Evolutionary conservation across 192 early-diverging fungal genomes (phyloP).

Genomic region (Kickxella alabastrina): DNA sequence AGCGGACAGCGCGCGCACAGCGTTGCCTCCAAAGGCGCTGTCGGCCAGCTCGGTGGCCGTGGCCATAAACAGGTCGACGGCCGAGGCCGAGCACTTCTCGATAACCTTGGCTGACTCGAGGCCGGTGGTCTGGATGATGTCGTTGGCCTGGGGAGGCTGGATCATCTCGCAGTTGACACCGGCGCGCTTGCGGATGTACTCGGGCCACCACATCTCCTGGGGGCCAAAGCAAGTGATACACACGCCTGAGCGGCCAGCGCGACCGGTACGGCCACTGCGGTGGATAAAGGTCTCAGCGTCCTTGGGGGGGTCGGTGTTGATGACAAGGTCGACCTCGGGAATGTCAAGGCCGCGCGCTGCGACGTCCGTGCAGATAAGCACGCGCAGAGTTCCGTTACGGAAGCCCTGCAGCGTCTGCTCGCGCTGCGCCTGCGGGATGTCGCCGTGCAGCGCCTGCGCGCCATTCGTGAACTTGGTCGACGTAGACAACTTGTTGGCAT

Average conservation of each 20-base stretch:
- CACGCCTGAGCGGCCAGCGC: slow-evolving; percentile 79
- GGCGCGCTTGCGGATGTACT: slow-evolving; percentile 70
- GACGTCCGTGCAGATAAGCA: slow-evolving; percentile 93
- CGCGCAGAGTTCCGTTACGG: slow-evolving; percentile 86
- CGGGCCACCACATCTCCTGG: slow-evolving; percentile 76
- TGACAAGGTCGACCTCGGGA: slow-evolving; percentile 93
- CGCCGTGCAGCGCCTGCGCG: slow-evolving; percentile 85
- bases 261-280: slow-evolving; percentile 91
- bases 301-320: slow-evolving; percentile 92
- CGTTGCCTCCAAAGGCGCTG: slow-evolving; percentile 62
- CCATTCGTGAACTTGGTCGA: slow-evolving; percentile 78
- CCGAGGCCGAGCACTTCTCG: slow-evolving; percentile 64
- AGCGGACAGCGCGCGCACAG: slow-evolving; percentile 73
- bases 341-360: slow-evolving; percentile 95
- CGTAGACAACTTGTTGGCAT: slow-evolving; percentile 78
- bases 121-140: slow-evolving; percentile 81
- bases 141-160: slow-evolving; percentile 82
- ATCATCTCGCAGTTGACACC: slow-evolving; percentile 79
- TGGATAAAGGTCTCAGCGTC: slow-evolving; percentile 95
- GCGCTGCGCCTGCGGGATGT: slow-evolving; percentile 75
- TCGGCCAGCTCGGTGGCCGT: slow-evolving; percentile 71
- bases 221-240: slow-evolving; percentile 95
- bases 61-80: slow-evolving; percentile 72
- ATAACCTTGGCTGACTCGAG: slow-evolving; percentile 70
- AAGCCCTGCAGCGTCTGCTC: slow-evolving; percentile 94